Base-by-base conservation (phyloP, 805 yeast species). In the Starmerella floricola region DNA sequence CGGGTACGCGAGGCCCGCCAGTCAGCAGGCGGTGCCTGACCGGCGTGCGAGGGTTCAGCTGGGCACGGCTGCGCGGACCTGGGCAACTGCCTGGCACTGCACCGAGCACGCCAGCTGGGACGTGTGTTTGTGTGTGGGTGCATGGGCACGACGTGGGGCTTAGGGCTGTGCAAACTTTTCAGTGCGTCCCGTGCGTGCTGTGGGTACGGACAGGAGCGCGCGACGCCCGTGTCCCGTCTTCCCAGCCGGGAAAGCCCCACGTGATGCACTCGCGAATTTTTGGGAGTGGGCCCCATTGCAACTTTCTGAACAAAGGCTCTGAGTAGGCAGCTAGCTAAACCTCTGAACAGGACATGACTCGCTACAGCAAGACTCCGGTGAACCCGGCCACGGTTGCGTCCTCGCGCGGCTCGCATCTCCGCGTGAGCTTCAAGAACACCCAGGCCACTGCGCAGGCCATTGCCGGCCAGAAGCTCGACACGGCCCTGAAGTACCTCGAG, bases 351-450 rank as follows among this genome's bases (percentile, higher is more conserved):
- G 39, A 62, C 78, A 91, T 91, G 97, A 85, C 87, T 76, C 91
- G 99, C 76, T 91, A 91, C 97, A 94, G 87, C 77, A 91, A 94
- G 71, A 79, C 85, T 65, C 85, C 98, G 68, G 86, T 94, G 64
- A 87, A 91, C 87, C 96, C 98, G 75, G 91, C 95, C 69, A 85
- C 86, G 77, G 82, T 95, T 62, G 97, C 96, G 65, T 81, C 95
- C 67, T 94, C 98, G 67, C 93, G 97, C 72, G 97, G 97, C 67
- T 84, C 97, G 50, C 87, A 86, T 87, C 78, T 91, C 71, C 88
- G 99, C 75, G 95, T 85, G 61, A 91, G 98, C 58, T 91, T 71
- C 95, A 91, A 91, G 87, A 91, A 91, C 88, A 91, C 98, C 75
- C 85, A 95, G 72, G 98, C 88, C 74, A 81, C 97, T 59, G 96